phyloP scores from a whole-genome alignment of 129 eudicot species.

The Centrapalus pauciflorus region DNA sequence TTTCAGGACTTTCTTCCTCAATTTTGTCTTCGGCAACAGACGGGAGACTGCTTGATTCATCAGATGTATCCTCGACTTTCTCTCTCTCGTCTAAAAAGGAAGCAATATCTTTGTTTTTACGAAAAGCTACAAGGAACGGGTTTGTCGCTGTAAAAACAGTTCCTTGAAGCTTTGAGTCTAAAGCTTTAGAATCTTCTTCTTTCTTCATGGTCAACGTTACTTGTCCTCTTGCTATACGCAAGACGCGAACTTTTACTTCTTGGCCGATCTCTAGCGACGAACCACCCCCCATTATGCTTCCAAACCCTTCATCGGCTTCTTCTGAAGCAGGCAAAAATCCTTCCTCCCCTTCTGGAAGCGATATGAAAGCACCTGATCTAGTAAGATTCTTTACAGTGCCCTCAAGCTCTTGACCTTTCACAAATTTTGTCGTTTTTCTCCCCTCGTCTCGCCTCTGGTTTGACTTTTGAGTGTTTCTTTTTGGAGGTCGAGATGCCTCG shows the following conservation, averaged over 20 bases:
- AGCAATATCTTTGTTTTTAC: slow-evolving; percentile 61
- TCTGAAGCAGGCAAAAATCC: slow-evolving; percentile 86
- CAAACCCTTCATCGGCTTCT: slow-evolving; percentile 72
- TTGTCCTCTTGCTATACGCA: slow-evolving; percentile 68
- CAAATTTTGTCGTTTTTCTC: slow-evolving; percentile 60
- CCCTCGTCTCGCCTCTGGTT: slow-evolving; percentile 38
- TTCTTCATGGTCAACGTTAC: slow-evolving; percentile 80
- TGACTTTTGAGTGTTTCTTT: slow-evolving; percentile 31
- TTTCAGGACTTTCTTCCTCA: not conserved
- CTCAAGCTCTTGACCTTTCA: slow-evolving; percentile 74
- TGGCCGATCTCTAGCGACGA: slow-evolving; percentile 71
- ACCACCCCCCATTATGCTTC: slow-evolving; percentile 44
- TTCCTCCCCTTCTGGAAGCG: slow-evolving; percentile 91
- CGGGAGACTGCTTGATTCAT: slow-evolving; percentile 8
- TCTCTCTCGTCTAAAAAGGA: slow-evolving; percentile 69
- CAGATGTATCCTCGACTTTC: slow-evolving; percentile 27
- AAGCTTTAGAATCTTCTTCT: slow-evolving; percentile 41
- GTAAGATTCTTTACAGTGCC: slow-evolving; percentile 83
- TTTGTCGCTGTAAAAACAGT: slow-evolving; percentile 53
- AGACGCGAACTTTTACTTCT: slow-evolving; percentile 83
- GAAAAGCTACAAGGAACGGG: slow-evolving; percentile 85
- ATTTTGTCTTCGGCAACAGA: no score
- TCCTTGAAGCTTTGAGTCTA: slow-evolving; percentile 52
- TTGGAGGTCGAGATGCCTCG: slow-evolving; percentile 39
- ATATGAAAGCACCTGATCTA: slow-evolving; percentile 76